A percentile compares a stretch with the other conserved stretches of the same genome.
Conservation (phyloP, 805 yeast genomes). For the Candida methanosorbosa region DNA sequence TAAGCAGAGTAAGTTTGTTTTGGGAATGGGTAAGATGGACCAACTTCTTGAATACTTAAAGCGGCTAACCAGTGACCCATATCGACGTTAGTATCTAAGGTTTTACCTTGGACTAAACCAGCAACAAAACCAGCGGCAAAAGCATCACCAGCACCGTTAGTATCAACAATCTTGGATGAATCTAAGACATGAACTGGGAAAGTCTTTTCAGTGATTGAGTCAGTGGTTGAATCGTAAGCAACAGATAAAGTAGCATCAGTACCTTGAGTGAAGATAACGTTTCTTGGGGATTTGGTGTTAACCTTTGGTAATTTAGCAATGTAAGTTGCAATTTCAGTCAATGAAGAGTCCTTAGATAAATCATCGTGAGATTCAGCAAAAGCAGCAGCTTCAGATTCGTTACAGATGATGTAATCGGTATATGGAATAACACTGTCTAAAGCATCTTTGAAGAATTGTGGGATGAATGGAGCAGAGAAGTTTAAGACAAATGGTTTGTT, state of each 20-base stretch:
- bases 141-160: constrained; percentile 99
- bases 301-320: constrained; percentile 74
- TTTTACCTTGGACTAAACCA: constrained; percentile 68
- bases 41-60: constrained; percentile 83
- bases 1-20: constrained; percentile 39
- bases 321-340: constrained; percentile 70
- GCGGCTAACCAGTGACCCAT: constrained; percentile 97
- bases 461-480: constrained; percentile 94
- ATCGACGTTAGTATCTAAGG: constrained; percentile 52
- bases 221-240: constrained; percentile 39
- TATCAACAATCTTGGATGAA: constrained; percentile 64
- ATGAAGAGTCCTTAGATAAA: constrained; percentile 36
- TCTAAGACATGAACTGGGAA: constrained; percentile 70
- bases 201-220: constrained; percentile 37
- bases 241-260: constrained; percentile 83
- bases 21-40: constrained; percentile 88
- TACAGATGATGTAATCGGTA: constrained; percentile 87
- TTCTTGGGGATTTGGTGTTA: constrained; percentile 62
- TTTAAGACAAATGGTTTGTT: constrained; percentile 56
- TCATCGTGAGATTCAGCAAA: constrained; percentile 82
- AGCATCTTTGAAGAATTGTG: constrained; percentile 91
- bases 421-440: constrained; percentile 73
- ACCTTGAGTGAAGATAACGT: constrained; percentile 94
- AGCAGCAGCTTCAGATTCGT: constrained; percentile 95
- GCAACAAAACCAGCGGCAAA: constrained; percentile 96